Conservation (phyloP, 768 basidiomycete species). For the Psilocybe cyanescens region DNA sequence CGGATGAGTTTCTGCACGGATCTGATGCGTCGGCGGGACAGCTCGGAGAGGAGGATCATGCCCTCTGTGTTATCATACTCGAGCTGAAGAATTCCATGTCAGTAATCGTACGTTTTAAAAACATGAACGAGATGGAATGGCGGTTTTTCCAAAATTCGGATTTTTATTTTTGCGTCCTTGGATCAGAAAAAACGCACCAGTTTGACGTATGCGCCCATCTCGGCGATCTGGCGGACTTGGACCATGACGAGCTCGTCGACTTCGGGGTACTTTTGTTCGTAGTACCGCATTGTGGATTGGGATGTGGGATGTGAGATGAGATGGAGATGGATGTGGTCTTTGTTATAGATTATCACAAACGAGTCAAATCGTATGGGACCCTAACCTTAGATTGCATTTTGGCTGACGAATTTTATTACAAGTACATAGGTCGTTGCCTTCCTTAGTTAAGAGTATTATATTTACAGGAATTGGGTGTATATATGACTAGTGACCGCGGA, state of each 20-base stretch:
- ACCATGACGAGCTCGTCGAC: conserved; percentile 99
- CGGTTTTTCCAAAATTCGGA: background rate
- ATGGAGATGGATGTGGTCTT: background rate
- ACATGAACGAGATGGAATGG: too few relatives aligned
- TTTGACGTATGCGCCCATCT: conserved; percentile 99
- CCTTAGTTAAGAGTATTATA: too few relatives aligned
- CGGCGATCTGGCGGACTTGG: conserved; percentile 97
- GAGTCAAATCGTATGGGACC: conserved; percentile 8
- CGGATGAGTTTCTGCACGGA: conserved; percentile 98
- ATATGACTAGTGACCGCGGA: too few relatives aligned
- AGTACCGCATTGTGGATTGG: conserved; percentile 69
- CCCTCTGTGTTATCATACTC: conserved; percentile 99
- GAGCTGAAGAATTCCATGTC: conserved; percentile 52
- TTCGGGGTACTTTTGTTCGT: conserved; percentile 92
- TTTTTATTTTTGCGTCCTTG: background rate
- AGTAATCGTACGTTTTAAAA: too few relatives aligned
- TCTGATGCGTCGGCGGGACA: conserved; percentile 93
- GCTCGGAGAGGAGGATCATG: conserved; percentile 99
- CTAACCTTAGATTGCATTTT: conserved; percentile 10
- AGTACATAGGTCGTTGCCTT: too few relatives aligned
- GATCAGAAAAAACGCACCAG: conserved; percentile 59
- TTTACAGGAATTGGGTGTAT: too few relatives aligned
- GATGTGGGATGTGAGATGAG: background rate
- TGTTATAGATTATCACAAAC: conserved; percentile 11
- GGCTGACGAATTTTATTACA: too few relatives aligned